Percentiles rank a stretch among this genome's conserved stretches.
Evolutionary conservation across 2,329 filamentous ascomycete genomes (phyloP).

Genomic region (Neoscytalidium dimidiatum): DNA sequence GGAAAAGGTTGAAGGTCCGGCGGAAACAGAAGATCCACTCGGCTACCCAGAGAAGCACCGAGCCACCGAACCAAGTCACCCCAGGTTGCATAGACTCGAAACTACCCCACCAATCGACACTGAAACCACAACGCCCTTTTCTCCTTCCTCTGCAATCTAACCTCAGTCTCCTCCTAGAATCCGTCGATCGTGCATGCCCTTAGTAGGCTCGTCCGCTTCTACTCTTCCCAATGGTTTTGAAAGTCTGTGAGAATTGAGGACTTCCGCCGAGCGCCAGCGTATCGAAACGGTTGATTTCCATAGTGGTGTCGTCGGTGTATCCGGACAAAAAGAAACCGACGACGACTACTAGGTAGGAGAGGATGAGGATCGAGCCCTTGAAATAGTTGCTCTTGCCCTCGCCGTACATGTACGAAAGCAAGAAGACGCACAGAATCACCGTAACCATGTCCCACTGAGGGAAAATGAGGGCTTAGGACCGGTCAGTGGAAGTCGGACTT

Average conservation of each 20-base stretch:
- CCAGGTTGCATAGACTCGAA: not conserved
- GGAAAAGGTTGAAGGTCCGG: not conserved
- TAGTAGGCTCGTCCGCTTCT: conserved; percentile 14
- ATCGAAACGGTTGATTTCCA: conserved; percentile 37
- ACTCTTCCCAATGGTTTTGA: conserved; percentile 15
- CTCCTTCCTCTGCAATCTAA: not conserved
- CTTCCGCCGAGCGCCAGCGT: conserved; percentile 35
- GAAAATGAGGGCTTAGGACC: conserved; percentile 71
- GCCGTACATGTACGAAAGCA: conserved; percentile 95
- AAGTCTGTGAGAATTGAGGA: conserved; percentile 13
- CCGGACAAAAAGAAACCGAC: conserved; percentile 88
- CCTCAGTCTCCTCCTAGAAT: not conserved
- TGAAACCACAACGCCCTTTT: not conserved
- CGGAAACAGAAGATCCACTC: not conserved
- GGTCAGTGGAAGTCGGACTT: not conserved
- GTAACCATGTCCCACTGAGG: conserved; percentile 99
- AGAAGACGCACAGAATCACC: conserved; percentile 91
- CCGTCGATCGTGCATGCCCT: not conserved
- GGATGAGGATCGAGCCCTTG: conserved; percentile 92
- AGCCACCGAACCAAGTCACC: not conserved
- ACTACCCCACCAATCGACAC: not conserved
- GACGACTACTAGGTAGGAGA: conserved; percentile 90
- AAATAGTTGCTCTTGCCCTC: conserved; percentile 99
- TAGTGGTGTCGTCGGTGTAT: conserved; percentile 55
- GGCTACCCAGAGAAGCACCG: not conserved